Evolutionary conservation across 2,329 filamentous ascomycete genomes (phyloP), one percentile per base, ranked within the genome.

Genomic region (Curvularia verruculosa): DNA sequence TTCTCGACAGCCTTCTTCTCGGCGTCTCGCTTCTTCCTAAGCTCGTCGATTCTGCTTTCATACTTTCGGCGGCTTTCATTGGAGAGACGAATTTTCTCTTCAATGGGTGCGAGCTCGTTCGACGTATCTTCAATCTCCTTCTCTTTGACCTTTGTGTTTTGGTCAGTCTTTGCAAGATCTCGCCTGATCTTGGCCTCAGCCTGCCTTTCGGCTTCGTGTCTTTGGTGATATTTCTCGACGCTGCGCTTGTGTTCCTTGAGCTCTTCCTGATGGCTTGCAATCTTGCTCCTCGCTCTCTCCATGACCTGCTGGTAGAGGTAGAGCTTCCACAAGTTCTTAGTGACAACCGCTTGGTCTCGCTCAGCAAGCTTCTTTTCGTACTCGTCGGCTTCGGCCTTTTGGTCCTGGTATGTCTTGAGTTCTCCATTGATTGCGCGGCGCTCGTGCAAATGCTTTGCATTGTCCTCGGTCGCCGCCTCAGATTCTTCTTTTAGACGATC

Each of bases 331-430:
- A 99, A 81, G 31, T 96, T 93, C 65, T 98, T 94, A 1, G 90
- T 93, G 53, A 98, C 91, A 54, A 97, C 90, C 7, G 94, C 95
- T 52, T 91, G 86, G 73, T 99, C 94, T 48, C 91, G 88, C 75
- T 98, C 92, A 52, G 95, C 90, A 1, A 90, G 90, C 77, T 97
- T 98, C 63, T 86, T 88, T 72, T 96, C 90, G 73, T 94, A 99
- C 67, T 89, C 94, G 65, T 99, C 95, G 5, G 94, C 94, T 73
- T 98, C 95, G 65, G 88, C 88, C 80, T 98, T 98, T 77, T 98
- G 94, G 75, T 98, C 92, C 71, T 96, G 90, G 71, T 97, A 99
- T 70, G 96, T 92, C 75, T 95, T 96, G 75, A 99, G 96, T 78
- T 99, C 95, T 2, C 92, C 94, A 76, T 98, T 98, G 79, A 99